These are phyloP conservation scores for Achaetomiella virescens DNA, from an alignment of 495 filamentous ascomycete genomes.

Conservation along the genomic window DNA sequence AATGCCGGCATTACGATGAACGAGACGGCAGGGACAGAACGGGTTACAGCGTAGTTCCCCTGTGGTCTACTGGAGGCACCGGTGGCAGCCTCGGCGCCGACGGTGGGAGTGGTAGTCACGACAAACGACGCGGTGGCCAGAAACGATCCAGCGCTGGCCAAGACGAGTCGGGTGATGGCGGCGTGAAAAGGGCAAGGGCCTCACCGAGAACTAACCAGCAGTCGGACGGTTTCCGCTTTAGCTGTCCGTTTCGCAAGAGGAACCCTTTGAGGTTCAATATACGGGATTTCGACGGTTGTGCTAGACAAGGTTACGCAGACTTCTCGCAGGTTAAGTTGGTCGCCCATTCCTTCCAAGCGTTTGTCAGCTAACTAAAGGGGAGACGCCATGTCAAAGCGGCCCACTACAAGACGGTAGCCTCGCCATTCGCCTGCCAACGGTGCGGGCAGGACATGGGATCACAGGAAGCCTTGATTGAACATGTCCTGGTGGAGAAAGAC, in stretches of 20 bases:
- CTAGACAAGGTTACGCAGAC: slow-evolving; percentile 20
- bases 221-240: slow-evolving; percentile 1
- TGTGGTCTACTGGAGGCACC: background rate
- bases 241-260: slow-evolving; percentile 36
- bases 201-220: slow-evolving; percentile 1
- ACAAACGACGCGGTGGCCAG: background rate
- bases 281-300: slow-evolving; percentile 27
- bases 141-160: slow-evolving; percentile 10
- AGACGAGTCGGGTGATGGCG: slow-evolving; percentile 1
- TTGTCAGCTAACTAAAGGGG: background rate
- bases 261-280: slow-evolving; percentile 36
- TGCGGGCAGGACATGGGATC: slow-evolving; percentile 18
- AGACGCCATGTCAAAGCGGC: slow-evolving; percentile 29
- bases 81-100: background rate
- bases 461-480: slow-evolving; percentile 14
- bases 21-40: slow-evolving; percentile 5
- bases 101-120: background rate
- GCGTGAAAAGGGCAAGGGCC: slow-evolving; percentile 14
- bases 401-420: slow-evolving; percentile 15
- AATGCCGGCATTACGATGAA: background rate
- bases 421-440: slow-evolving; percentile 19
- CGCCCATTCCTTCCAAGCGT: background rate
- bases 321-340: slow-evolving; percentile 32
- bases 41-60: background rate
- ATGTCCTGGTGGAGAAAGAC: slow-evolving; percentile 10